These are phyloP conservation scores for Pseudogymnoascus sp. DNA, from an alignment of 2,329 filamentous ascomycete species.

Conservation along the genomic window DNA sequence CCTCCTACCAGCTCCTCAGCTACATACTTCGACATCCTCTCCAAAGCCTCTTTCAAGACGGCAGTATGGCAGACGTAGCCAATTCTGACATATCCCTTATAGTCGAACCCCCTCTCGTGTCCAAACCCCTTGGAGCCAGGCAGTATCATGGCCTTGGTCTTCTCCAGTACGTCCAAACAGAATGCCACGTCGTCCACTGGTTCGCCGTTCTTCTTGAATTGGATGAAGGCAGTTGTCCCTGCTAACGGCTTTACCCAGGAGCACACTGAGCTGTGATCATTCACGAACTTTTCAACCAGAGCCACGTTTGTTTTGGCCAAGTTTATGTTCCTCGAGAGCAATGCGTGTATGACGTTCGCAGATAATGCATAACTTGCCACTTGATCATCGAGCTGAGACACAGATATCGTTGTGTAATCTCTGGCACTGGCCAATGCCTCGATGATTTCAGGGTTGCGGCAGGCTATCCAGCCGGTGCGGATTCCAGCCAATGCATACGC, in stretches of 20 bases:
- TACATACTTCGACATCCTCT: conserved; percentile 29
- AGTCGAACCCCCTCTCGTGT: conserved; percentile 44
- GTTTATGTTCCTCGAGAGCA: conserved; percentile 57
- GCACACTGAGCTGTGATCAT: conserved; percentile 55
- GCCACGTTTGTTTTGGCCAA: conserved; percentile 63
- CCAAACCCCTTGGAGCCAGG: conserved; percentile 73
- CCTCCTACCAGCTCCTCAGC: conserved; percentile 15
- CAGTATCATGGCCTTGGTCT: conserved; percentile 66
- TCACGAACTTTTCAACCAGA: conserved; percentile 61
- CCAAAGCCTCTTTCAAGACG: conserved; percentile 60
- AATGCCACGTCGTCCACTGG: conserved; percentile 66
- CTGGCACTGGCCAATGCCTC: conserved; percentile 57
- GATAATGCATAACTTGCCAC: conserved; percentile 70
- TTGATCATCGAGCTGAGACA: conserved; percentile 74
- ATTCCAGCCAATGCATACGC: conserved; percentile 78
- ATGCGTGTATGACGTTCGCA: conserved; percentile 52
- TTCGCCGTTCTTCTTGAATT: conserved; percentile 54
- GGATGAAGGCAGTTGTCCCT: conserved; percentile 73
- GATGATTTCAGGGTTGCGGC: conserved; percentile 55
- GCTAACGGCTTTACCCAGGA: conserved; percentile 69
- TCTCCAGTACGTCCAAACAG: conserved; percentile 60
- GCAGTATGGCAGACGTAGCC: conserved; percentile 69
- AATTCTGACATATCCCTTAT: conserved; percentile 68
- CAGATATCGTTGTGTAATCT: conserved; percentile 81
- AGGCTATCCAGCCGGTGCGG: conserved; percentile 76